phyloP scores from a whole-genome alignment of 768 basidiomycete species.

The Suillus cothurnatus region DNA sequence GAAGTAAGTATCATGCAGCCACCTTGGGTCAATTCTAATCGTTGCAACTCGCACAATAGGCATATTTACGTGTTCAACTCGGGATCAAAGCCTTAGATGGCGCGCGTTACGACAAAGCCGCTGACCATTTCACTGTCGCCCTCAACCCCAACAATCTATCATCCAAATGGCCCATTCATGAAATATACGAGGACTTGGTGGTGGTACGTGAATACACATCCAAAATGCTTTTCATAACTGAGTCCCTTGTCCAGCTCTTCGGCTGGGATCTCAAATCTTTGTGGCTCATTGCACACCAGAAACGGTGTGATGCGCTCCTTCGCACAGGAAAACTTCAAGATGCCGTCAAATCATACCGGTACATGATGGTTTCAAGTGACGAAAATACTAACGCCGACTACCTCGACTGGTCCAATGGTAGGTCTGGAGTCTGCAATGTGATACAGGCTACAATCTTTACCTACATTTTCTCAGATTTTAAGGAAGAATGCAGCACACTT shows the following conservation, averaged over 20 bases:
- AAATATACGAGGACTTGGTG: too few species aligned
- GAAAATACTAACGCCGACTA: neutral
- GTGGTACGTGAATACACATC: too few species aligned
- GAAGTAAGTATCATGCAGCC: too few species aligned
- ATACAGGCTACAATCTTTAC: neutral
- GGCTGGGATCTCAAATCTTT: neutral
- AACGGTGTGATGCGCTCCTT: neutral
- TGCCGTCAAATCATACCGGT: neutral
- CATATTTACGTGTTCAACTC: too few species aligned
- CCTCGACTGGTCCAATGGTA: neutral
- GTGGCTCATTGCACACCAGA: neutral
- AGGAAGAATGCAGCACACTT: neutral
- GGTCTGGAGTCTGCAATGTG: neutral
- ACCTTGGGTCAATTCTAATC: too few species aligned
- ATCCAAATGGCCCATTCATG: too few species aligned
- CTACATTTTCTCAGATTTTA: neutral
- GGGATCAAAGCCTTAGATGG: too few species aligned
- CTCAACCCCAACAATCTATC: too few species aligned
- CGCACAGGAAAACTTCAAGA: neutral
- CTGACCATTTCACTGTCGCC: too few species aligned
- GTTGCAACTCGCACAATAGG: too few species aligned
- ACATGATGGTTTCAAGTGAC: neutral
- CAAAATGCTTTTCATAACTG: too few species aligned
- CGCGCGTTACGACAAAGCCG: too few species aligned
- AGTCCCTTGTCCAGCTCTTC: neutral